These are phyloP conservation scores for Leccinum longicurvipes DNA, from an alignment of 768 basidiomycete genomes.

Conservation along the genomic window DNA sequence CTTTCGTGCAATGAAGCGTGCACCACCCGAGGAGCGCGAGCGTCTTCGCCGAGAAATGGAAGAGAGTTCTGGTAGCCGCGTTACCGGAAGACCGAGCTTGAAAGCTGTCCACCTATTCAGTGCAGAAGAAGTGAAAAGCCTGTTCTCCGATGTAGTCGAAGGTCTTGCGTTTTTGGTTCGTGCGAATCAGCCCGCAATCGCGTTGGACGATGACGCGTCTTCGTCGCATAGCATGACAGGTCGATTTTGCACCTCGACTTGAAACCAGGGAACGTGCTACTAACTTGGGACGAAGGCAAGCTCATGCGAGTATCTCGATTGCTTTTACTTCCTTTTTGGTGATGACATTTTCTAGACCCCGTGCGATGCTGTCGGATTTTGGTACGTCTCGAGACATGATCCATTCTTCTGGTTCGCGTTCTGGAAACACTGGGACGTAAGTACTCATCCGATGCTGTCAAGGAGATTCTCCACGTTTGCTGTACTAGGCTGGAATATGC, in stretches of 20 bases:
- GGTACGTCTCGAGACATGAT: constrained; percentile 93
- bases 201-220: constrained; percentile 6
- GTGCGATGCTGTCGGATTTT: constrained; percentile 94
- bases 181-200: neutral
- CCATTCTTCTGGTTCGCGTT: constrained; percentile 59
- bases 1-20: constrained; percentile 66
- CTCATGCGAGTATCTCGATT: constrained; percentile 55
- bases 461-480: neutral
- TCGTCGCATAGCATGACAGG: constrained; percentile 57
- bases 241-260: constrained; percentile 91
- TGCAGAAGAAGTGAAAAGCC: constrained; percentile 74
- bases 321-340: neutral
- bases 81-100: constrained; percentile 38
- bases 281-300: constrained; percentile 87
- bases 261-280: constrained; percentile 89
- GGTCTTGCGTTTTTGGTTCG: constrained; percentile 84
- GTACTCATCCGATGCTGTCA: constrained; percentile 27
- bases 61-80: constrained; percentile 24
- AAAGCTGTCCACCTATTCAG: constrained; percentile 83
- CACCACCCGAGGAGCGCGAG: constrained; percentile 61
- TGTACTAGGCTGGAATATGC: constrained; percentile 72
- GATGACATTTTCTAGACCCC: constrained; percentile 51
- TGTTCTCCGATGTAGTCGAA: constrained; percentile 84
- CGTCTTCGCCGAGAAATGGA: constrained; percentile 54
- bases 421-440: constrained; percentile 94